Base-by-base conservation (phyloP, 192 early-diverging fungal species). In the Entomortierella chlamydospora region DNA sequence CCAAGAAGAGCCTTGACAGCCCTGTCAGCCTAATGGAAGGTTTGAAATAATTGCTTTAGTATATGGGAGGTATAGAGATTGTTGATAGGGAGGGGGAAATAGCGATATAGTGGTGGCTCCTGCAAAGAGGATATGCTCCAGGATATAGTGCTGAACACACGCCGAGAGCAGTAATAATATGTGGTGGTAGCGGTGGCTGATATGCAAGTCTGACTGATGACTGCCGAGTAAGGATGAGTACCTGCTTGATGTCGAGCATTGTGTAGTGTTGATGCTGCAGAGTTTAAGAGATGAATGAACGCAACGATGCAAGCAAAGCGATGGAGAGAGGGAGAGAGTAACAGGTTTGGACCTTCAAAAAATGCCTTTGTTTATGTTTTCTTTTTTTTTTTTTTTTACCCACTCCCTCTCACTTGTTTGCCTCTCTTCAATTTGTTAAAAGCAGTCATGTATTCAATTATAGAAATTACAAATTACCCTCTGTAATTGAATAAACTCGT, bases 1-100 rank as follows among this genome's bases (percentile, higher is more conserved):
- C 67, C 84, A 71, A 90, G 57, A 31, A 91, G 85, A 25, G 90
- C 90, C 73, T 80, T 85, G 58, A 79, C 70, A 18, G 90, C 89
- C 58, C 87, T 88, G 29, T 79, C 64, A 50, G 89, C 83, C 87
- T 91, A 47, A 29, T 17, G 22, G 54, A 28, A 61, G n/a, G 34
- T 37, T 37, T 4, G 10, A 37, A 37, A 10, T 37, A 37, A 10
- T 10, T 37, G 5, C 34, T 37, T 37, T 37, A 37, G 34, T 37
- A 37, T 37, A 7, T 41, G 23, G n/a, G 29, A 63, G 60, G 10
- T n/a, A n/a, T 20, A 39, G 33, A 68, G 7, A 26, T 12, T 29
- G 42, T 25, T 20, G 53, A 39, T 23, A 4, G n/a, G 20, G 0
- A n/a, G n/a, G n/a, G n/a, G n/a, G 37, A 26, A 26, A 17, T 29